Evolutionary conservation across 176 grass and related monocot genomes (phyloP).

Genomic region (Cenchrus purpureus): DNA sequence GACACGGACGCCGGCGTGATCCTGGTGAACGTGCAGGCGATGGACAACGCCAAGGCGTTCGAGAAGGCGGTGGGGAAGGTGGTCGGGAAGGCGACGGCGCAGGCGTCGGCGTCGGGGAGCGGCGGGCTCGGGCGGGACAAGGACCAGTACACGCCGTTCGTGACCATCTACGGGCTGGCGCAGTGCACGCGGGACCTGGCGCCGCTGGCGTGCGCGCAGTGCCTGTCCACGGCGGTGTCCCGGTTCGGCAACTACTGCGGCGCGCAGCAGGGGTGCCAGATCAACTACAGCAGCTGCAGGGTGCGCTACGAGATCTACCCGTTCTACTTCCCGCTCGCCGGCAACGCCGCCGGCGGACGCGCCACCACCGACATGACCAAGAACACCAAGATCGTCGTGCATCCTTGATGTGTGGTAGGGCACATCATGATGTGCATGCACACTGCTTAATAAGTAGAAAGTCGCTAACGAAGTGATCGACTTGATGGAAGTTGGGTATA

Average conservation of each 20-base stretch:
- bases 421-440: not conserved
- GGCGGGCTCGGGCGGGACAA: slow-evolving; percentile 51
- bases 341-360: not conserved
- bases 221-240: slow-evolving; percentile 59
- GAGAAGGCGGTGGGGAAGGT: slow-evolving; percentile 49
- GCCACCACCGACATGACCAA: slow-evolving; percentile 45
- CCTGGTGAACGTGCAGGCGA: slow-evolving; percentile 47
- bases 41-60: slow-evolving; percentile 53
- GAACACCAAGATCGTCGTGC: slow-evolving; percentile 62
- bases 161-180: slow-evolving; percentile 63
- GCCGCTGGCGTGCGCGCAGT: slow-evolving; percentile 56
- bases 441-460: not conserved
- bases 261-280: slow-evolving; percentile 58
- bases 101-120: slow-evolving; percentile 46
- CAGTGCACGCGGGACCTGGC: slow-evolving; percentile 70
- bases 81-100: slow-evolving; percentile 37
- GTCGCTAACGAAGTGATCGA: not conserved
- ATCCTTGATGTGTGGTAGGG: not conserved
- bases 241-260: slow-evolving; percentile 53
- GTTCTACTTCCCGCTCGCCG: slow-evolving; percentile 68
- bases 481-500: not conserved
- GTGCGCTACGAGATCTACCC: slow-evolving; percentile 85
- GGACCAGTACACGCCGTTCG: slow-evolving; percentile 60
- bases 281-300: slow-evolving; percentile 73
- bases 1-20: slow-evolving; percentile 52